Percentiles rank a stretch among this genome's conserved stretches.
These are phyloP conservation scores for Didymella keratinophila DNA, from an alignment of 2,329 filamentous ascomycete species.

Conservation along the genomic window DNA sequence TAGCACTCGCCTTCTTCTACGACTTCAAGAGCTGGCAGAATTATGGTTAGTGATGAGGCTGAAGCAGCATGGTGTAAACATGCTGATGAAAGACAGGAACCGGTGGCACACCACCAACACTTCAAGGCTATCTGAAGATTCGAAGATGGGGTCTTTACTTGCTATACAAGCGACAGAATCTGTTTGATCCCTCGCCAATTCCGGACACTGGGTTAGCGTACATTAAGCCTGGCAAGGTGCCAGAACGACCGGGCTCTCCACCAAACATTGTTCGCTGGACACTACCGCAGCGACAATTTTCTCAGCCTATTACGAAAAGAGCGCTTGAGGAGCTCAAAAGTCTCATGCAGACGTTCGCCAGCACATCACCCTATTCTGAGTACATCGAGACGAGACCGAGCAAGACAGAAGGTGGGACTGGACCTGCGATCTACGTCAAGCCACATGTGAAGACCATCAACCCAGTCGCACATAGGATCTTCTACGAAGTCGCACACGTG, in stretches of 20 bases:
- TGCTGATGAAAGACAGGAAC: constrained; percentile 34
- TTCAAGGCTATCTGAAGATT: constrained; percentile 42
- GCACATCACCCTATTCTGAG: constrained; percentile 24
- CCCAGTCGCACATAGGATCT: constrained; percentile 40
- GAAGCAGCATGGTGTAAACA: background rate
- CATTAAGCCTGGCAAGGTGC: constrained; percentile 32
- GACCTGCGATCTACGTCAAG: constrained; percentile 42
- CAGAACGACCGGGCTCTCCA: constrained; percentile 29
- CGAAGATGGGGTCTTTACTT: constrained; percentile 40
- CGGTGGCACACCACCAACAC: constrained; percentile 42
- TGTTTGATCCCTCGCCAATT: constrained; percentile 36
- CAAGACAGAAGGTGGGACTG: constrained; percentile 46
- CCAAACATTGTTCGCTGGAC: constrained; percentile 41
- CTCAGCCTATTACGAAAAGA: constrained; percentile 30
- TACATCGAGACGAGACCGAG: constrained; percentile 34
- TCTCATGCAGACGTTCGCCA: constrained; percentile 36
- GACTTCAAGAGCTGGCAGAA: constrained; percentile 38
- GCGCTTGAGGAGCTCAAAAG: constrained; percentile 28
- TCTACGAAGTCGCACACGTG: constrained; percentile 63
- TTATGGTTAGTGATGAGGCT: constrained; percentile 22
- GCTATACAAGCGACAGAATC: constrained; percentile 35
- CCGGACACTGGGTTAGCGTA: constrained; percentile 35
- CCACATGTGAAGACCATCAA: constrained; percentile 37
- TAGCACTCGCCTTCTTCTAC: constrained; percentile 28
- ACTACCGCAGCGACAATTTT: constrained; percentile 41